phyloP scores from a whole-genome alignment of 345 rosid genomes.

The Corchorus olitorius region DNA sequence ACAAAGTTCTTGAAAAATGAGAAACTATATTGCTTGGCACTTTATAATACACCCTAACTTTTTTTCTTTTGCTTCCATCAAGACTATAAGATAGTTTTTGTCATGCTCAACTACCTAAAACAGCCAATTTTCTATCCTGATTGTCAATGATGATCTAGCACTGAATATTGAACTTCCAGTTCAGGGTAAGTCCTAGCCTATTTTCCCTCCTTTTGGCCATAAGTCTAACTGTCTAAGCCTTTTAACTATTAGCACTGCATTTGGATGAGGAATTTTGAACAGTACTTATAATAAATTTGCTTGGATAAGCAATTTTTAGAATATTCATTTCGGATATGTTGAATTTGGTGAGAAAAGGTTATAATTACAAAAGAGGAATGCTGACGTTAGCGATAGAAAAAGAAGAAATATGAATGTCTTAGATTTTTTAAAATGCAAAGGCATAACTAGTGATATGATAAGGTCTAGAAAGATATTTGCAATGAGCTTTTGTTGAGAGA shows the following conservation, averaged over 20 bases:
- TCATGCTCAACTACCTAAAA: not conserved
- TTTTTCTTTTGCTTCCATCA: not conserved
- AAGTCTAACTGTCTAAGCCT: too few species aligned
- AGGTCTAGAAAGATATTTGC: not conserved
- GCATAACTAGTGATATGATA: not conserved
- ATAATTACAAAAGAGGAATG: not conserved
- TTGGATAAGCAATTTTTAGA: not conserved
- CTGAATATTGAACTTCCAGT: not conserved
- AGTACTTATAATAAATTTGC: not conserved
- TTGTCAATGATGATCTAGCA: not conserved
- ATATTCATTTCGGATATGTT: not conserved
- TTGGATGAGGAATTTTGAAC: not conserved
- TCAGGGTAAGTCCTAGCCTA: constrained; percentile 4
- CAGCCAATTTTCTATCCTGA: not conserved
- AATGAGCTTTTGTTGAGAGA: not conserved
- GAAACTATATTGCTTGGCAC: not conserved
- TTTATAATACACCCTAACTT: not conserved
- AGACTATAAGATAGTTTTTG: not conserved
- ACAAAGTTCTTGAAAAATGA: not conserved
- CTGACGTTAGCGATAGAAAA: not conserved
- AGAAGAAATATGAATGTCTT: not conserved
- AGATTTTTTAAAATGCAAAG: not conserved
- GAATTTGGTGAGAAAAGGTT: not conserved
- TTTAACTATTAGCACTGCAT: not conserved
- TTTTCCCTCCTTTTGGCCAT: too few species aligned